Conservation (phyloP, 495 filamentous ascomycete species). For the Xanthoparmelia taractica region DNA sequence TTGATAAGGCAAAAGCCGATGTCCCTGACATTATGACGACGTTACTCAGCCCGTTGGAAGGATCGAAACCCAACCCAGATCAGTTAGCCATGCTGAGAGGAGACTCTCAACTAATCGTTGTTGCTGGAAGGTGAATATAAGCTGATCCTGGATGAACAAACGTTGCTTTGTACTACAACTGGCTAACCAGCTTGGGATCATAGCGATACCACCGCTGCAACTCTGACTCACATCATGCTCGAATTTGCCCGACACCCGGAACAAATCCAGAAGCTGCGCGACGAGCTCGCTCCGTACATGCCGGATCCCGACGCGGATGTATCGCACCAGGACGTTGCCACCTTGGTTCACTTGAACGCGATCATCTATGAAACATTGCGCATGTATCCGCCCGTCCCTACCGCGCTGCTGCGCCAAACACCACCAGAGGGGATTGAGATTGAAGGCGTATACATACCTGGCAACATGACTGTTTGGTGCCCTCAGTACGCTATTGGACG, state of each 20-base stretch:
- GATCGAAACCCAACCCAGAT: not conserved
- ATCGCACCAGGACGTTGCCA: not conserved
- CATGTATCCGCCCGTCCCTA: not conserved
- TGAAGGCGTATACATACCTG: not conserved
- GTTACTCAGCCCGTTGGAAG: not conserved
- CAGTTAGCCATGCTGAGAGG: not conserved
- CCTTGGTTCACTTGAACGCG: not conserved
- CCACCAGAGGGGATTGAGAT: not conserved
- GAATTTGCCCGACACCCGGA: not conserved
- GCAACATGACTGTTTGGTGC: not conserved
- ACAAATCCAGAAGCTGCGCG: not conserved
- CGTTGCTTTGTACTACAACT: too few species aligned
- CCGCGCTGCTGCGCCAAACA: not conserved
- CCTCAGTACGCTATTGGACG: not conserved
- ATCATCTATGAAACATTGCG: not conserved
- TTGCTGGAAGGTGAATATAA: not conserved
- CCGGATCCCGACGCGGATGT: not conserved
- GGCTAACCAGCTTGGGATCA: too few species aligned
- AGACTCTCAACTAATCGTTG: not conserved
- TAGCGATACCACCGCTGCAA: not conserved
- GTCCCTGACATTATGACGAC: not conserved
- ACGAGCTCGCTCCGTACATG: not conserved
- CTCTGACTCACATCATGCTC: not conserved
- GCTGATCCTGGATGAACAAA: too few species aligned
- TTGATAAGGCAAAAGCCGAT: not conserved